These are phyloP conservation scores for Xylariaceae sp. DNA, from an alignment of 2,329 filamentous ascomycete genomes.

Conservation along the genomic window DNA sequence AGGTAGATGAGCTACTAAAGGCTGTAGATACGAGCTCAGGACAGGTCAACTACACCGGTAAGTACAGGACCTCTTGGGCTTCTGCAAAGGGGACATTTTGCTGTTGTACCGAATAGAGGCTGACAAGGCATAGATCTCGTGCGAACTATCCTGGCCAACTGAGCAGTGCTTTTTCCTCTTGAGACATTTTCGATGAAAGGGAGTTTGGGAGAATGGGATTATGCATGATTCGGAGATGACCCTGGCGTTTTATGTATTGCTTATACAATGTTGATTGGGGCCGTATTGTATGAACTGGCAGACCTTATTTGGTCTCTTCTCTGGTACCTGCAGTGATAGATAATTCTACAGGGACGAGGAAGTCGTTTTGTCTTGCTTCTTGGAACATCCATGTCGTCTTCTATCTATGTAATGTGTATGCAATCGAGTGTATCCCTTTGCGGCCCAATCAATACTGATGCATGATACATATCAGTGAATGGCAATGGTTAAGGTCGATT, in stretches of 20 bases:
- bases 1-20: slow-evolving; percentile 98
- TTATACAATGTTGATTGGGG: slow-evolving; percentile 31
- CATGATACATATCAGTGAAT: no score
- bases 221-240: slow-evolving; percentile 37
- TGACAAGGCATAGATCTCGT: slow-evolving; percentile 69
- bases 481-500: no score
- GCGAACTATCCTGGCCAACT: slow-evolving; percentile 86
- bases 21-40: slow-evolving; percentile 94
- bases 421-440: no score
- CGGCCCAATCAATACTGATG: no score
- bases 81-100: not conserved
- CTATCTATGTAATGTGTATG: not conserved
- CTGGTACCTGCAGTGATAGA: slow-evolving; percentile 24
- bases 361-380: slow-evolving; percentile 2
- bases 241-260: slow-evolving; percentile 40
- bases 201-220: slow-evolving; percentile 38
- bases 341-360: slow-evolving; percentile 15
- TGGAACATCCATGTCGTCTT: not conserved
- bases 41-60: slow-evolving; percentile 97
- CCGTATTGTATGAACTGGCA: slow-evolving; percentile 30
- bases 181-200: slow-evolving; percentile 28
- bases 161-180: slow-evolving; percentile 37
- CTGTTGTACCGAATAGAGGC: not conserved
- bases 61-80: slow-evolving; percentile 36
- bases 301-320: slow-evolving; percentile 29